These are phyloP conservation scores for Cryphonectria nitschkei DNA, from an alignment of 2,329 filamentous ascomycete species.

Conservation along the genomic window DNA sequence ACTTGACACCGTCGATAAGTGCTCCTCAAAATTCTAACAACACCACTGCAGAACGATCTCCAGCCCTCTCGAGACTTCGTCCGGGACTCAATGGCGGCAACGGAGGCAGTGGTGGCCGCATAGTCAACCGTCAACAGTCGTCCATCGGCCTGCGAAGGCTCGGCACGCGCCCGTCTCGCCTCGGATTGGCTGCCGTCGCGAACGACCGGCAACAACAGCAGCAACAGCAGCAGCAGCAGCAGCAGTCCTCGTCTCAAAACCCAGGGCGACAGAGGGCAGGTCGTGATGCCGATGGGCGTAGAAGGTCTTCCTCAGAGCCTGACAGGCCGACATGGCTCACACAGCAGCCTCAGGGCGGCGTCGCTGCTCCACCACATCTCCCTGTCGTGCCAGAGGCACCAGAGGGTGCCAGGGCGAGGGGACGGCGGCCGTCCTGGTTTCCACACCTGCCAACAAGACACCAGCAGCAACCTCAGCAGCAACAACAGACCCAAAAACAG, in stretches of 20 bases:
- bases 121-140: slow-evolving; percentile 23
- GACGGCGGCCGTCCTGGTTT: slow-evolving; percentile 16
- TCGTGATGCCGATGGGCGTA: slow-evolving; percentile 21
- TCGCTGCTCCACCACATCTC: slow-evolving; percentile 10
- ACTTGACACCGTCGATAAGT: slow-evolving; percentile 15
- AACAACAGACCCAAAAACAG: slow-evolving; percentile 2
- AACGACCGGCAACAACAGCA: slow-evolving; percentile 13
- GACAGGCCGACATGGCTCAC: slow-evolving; percentile 31
- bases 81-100: neutral
- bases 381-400: slow-evolving; percentile 25
- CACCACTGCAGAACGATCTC: slow-evolving; percentile 19
- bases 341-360: neutral
- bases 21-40: neutral
- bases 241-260: neutral
- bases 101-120: neutral
- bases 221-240: slow-evolving; percentile 9
- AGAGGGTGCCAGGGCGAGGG: neutral
- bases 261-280: neutral
- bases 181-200: neutral
- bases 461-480: slow-evolving; percentile 1
- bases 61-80: slow-evolving; percentile 1
- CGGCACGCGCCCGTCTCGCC: slow-evolving; percentile 2
- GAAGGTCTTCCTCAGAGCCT: slow-evolving; percentile 35
- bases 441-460: slow-evolving; percentile 12
- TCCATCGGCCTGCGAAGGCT: slow-evolving; percentile 28